A percentile compares a stretch with the other conserved stretches of the same genome.
Conservation (phyloP, 768 basidiomycete species). For the Termitomyces sp. region DNA sequence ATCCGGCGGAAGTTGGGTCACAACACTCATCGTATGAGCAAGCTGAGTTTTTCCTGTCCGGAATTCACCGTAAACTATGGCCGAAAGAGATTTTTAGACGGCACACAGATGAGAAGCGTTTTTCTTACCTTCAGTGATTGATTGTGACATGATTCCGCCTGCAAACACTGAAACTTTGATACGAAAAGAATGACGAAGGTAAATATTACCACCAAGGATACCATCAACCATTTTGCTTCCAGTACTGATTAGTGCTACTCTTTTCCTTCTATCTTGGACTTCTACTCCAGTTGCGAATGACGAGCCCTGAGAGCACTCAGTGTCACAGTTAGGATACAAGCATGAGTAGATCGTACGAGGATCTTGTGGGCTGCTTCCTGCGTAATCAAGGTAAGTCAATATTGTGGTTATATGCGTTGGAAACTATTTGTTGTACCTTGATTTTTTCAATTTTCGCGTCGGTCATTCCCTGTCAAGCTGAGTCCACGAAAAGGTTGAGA, state of each 20-base stretch:
- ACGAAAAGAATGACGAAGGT: neutral
- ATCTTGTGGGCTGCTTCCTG: slow-evolving; percentile 91
- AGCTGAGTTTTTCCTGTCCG: slow-evolving; percentile 95
- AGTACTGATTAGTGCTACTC: slow-evolving; percentile 80
- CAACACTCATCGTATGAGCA: slow-evolving; percentile 91
- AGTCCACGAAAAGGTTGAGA: slow-evolving; percentile 12
- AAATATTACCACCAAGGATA: slow-evolving; percentile 71
- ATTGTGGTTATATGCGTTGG: slow-evolving; percentile 1
- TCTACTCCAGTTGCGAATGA: slow-evolving; percentile 91
- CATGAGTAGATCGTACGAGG: slow-evolving; percentile 36
- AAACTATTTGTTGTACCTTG: slow-evolving; percentile 42
- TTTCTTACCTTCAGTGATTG: slow-evolving; percentile 76
- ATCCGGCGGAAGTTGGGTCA: slow-evolving; percentile 83
- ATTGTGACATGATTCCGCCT: slow-evolving; percentile 91
- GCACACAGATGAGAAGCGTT: neutral
- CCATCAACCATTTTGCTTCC: slow-evolving; percentile 89
- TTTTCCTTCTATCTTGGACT: slow-evolving; percentile 79
- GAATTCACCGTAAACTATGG: slow-evolving; percentile 88
- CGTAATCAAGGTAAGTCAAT: neutral
- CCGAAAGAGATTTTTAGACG: neutral
- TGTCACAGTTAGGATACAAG: neutral
- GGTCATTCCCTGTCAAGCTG: slow-evolving; percentile 69
- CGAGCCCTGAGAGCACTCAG: slow-evolving; percentile 53
- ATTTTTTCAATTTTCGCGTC: slow-evolving; percentile 98
- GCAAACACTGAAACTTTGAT: neutral